phyloP scores from a whole-genome alignment of 345 rosid genomes.

The Hibiscus trionum region DNA sequence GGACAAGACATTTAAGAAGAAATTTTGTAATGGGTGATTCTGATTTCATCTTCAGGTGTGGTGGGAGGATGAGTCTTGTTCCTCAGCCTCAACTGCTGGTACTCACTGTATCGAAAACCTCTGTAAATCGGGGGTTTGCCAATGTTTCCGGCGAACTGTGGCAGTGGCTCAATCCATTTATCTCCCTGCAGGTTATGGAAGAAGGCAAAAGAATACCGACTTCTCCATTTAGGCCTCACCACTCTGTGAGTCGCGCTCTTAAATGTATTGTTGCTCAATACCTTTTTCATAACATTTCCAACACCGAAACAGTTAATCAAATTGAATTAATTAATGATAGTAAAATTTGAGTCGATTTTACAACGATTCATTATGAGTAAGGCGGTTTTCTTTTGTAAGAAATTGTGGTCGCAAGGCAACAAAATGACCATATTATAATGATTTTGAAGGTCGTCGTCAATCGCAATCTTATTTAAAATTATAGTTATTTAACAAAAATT shows the following conservation, averaged over 20 bases:
- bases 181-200: slow-evolving; percentile 42
- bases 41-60: slow-evolving; percentile 38
- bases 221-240: slow-evolving; percentile 30
- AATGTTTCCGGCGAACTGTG: slow-evolving; percentile 33
- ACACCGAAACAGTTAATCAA: too few relatives aligned
- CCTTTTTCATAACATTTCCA: too few relatives aligned
- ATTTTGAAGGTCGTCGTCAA: too few relatives aligned
- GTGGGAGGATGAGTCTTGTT: slow-evolving; percentile 46
- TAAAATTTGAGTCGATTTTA: too few relatives aligned
- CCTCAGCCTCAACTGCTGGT: slow-evolving; percentile 33
- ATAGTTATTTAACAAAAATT: too few relatives aligned
- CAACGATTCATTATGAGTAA: too few relatives aligned
- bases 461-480: too few relatives aligned
- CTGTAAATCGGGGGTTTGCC: slow-evolving; percentile 38
- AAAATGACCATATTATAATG: too few relatives aligned
- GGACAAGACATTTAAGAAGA: neutral
- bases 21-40: slow-evolving; percentile 37
- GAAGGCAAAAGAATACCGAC: slow-evolving; percentile 41
- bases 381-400: too few relatives aligned
- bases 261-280: slow-evolving; percentile 49
- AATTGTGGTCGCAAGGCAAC: too few relatives aligned
- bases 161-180: slow-evolving; percentile 49
- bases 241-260: slow-evolving; percentile 50
- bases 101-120: slow-evolving; percentile 34
- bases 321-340: too few relatives aligned